Base-by-base conservation (phyloP, 2,329 filamentous ascomycete species). In the Fusarium sp. region DNA sequence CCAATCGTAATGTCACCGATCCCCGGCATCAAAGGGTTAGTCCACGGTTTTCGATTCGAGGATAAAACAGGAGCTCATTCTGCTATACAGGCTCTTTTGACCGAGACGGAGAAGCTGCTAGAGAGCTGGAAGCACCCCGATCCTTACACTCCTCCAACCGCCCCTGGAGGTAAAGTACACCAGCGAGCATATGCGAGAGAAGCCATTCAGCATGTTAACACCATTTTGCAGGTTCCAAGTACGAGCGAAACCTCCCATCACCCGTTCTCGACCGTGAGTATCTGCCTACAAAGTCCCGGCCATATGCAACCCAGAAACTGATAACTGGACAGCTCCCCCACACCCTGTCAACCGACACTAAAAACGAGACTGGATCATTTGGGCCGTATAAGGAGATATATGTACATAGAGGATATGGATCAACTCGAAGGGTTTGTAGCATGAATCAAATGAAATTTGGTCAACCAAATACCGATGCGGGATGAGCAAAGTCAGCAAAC, bases 91-190 rank as follows among this genome's bases (percentile, higher is more conserved):
- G 89, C 89, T 51, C 82, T 99, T 62, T 87, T 98, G 72, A 88
- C 90, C 67, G 94, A 98, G 83, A 95, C 96, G 7, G 94, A 98
- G 81, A 91, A 91, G 74, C 80, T 98, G 63, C 84, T 99, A 68
- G 89, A 96, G 77, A 92, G 91, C 81, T 99, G 95, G 95, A 98
- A 98, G 84, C 96, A 99, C 78, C 96, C 96, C 5, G 96, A 99
- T 80, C 94, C 96, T 32, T 98, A 97, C 80, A 86, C 88, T 74
- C 89, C 91, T 71, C 96, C 96, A 16, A 97, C 93, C 43, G 95
- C 96, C 41, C 96, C 96, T 13, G 96, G 96, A 87, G 96, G 95
- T 96, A 84, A 71, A 87, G 51, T 27, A 13, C 45, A 16, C 27
- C 34, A 25, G 30, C 42, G 7, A 37, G 7, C 23, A 20, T 20